Base-by-base conservation (phyloP, 139 green algal species). In the Marvania coccoides region DNA sequence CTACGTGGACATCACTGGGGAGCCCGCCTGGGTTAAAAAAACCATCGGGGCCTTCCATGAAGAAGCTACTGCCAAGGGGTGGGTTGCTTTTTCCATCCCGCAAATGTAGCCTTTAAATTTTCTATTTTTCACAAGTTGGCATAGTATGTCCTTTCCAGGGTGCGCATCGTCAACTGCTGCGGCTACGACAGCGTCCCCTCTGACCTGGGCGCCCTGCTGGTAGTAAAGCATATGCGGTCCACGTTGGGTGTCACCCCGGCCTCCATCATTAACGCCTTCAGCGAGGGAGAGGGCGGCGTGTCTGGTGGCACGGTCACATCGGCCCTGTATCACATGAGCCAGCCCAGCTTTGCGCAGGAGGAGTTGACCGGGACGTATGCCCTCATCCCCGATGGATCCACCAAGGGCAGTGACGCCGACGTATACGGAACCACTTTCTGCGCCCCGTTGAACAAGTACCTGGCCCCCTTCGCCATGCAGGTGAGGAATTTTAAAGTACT, bases 1-100 rank as follows among this genome's bases (percentile, higher is more conserved):
- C 72, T 97, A 96, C 69, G 78, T 77, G 12, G 92, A 98, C 70
- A 89, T 96, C 51, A 95, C 90, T 45, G 89, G 89, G 81, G 88
- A 94, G 74, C 33, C 77, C 0, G 54, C 77, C 1, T 95, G 84
- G 84, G 81, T 91, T 33, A 69, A 58, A 35, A 72, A 67, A 4
- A 81, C 81, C 31, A 85, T 95, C 8, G 53, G 74, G 4, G 38
- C 63, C 26, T 74, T 90, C 59, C 71, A 91, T 61, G 71, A 81
- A 3, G 56, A 68, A 31, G 91, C 88, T 2, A 48, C 46, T 6
- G 23, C 34, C 3, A 86, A 87, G 56, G n/a, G n/a, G n/a, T n/a
- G n/a, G n/a, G n/a, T n/a, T n/a, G n/a, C n/a, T n/a, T n/a, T n/a
- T n/a, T n/a, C n/a, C n/a, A n/a, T n/a, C n/a, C n/a, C n/a, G n/a